Conservation (phyloP, 306 rosid genomes). For the Sesbania bispinosa region DNA sequence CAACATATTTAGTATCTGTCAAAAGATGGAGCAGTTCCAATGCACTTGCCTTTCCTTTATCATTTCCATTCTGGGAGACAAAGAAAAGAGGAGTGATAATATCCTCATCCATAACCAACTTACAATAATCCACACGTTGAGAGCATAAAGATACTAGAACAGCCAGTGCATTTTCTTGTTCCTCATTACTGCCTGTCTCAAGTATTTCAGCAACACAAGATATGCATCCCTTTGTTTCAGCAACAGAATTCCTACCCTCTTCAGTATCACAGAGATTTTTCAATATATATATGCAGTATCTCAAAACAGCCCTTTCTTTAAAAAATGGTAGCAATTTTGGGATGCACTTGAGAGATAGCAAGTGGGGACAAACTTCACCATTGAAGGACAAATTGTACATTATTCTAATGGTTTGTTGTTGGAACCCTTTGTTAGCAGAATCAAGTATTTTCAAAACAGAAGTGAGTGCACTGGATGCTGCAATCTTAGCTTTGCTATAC, state of each 20-base stretch:
- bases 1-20: slow-evolving; percentile 33
- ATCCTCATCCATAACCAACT: slow-evolving; percentile 53
- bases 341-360: slow-evolving; percentile 55
- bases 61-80: slow-evolving; percentile 67
- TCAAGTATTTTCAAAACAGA: slow-evolving; percentile 48
- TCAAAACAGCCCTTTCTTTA: slow-evolving; percentile 30
- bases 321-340: slow-evolving; percentile 63
- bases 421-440: slow-evolving; percentile 45
- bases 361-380: slow-evolving; percentile 37
- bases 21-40: slow-evolving; percentile 59
- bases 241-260: slow-evolving; percentile 54
- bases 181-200: slow-evolving; percentile 48
- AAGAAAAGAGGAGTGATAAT: slow-evolving; percentile 46
- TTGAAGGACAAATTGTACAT: slow-evolving; percentile 54
- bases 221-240: slow-evolving; percentile 77
- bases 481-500: slow-evolving; percentile 37
- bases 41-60: slow-evolving; percentile 54
- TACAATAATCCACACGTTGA: slow-evolving; percentile 53
- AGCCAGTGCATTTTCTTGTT: slow-evolving; percentile 70
- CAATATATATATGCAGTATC: slow-evolving; percentile 54
- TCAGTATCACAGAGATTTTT: slow-evolving; percentile 54
- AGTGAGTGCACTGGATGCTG: slow-evolving; percentile 49
- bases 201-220: slow-evolving; percentile 56
- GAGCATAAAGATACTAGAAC: slow-evolving; percentile 75
- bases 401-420: slow-evolving; percentile 47